Conservation (phyloP, 2,329 filamentous ascomycete species). For the Colletotrichum sp. region DNA sequence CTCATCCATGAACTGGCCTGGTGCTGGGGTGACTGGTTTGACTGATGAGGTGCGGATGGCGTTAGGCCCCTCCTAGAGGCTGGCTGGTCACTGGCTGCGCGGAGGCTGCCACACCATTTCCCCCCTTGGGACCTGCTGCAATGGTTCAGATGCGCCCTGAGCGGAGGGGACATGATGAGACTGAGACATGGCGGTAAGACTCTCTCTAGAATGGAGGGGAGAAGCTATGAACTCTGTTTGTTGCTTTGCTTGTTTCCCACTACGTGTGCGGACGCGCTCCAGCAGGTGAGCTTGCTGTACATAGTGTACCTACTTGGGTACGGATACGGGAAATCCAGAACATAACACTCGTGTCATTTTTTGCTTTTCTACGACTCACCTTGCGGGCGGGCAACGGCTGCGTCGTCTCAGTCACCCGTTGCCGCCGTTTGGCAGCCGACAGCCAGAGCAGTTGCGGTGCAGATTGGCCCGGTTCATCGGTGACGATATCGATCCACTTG, state of each 20-base stretch:
- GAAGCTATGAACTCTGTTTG: conserved; percentile 18
- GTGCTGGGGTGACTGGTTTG: background rate
- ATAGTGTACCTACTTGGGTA: background rate
- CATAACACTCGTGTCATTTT: background rate
- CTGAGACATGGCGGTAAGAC: conserved; percentile 19
- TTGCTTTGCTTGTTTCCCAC: background rate
- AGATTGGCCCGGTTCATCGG: background rate
- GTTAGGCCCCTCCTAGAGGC: conserved; percentile 2
- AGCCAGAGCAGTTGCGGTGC: conserved; percentile 2
- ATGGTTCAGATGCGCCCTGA: conserved; percentile 18
- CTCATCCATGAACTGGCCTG: conserved; percentile 5
- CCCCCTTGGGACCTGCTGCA: background rate
- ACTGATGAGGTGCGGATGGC: conserved; percentile 10
- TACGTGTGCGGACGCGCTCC: background rate
- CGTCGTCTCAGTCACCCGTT: background rate
- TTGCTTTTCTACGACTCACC: background rate
- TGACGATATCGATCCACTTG: background rate
- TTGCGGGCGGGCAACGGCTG: background rate
- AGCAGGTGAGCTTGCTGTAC: background rate
- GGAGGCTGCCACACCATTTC: conserved; percentile 14
- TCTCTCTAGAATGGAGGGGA: background rate
- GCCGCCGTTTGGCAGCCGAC: background rate
- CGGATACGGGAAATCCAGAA: background rate
- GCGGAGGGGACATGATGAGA: conserved; percentile 14
- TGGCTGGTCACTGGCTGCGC: background rate